These are phyloP conservation scores for Cystobasidium tubakii DNA, from an alignment of 768 basidiomycete genomes.

Conservation along the genomic window DNA sequence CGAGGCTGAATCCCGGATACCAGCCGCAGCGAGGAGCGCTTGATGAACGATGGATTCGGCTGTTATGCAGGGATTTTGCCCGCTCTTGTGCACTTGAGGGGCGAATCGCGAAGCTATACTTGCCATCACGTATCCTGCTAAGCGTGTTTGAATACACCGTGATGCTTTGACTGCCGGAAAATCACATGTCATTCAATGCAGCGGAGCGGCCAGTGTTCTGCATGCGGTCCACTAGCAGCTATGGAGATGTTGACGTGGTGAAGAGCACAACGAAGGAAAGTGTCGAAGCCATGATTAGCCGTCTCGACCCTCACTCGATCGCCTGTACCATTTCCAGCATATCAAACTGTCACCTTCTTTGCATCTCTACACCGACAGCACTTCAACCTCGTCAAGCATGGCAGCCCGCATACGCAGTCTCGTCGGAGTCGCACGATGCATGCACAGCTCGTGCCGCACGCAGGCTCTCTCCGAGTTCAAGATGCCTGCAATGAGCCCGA, in stretches of 20 bases:
- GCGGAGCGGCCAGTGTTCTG: too few relatives aligned
- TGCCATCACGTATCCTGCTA: too few relatives aligned
- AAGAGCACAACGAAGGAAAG: background rate
- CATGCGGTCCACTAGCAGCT: too few relatives aligned
- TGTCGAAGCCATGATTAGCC: too few relatives aligned
- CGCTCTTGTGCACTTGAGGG: too few relatives aligned
- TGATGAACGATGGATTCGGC: background rate
- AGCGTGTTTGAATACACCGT: too few relatives aligned
- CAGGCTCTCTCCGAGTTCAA: conserved; percentile 32
- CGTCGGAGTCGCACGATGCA: background rate
- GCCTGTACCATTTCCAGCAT: too few relatives aligned
- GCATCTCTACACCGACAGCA: background rate
- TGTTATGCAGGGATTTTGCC: too few relatives aligned
- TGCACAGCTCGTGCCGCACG: background rate
- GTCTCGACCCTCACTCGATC: background rate
- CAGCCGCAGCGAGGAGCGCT: background rate
- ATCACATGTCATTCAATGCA: too few relatives aligned
- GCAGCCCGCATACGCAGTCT: conserved; percentile 11
- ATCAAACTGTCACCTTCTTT: too few relatives aligned
- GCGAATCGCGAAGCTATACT: too few relatives aligned
- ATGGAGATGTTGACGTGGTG: background rate
- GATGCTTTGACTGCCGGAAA: too few relatives aligned
- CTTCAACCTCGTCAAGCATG: background rate
- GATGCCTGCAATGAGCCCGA: conserved; percentile 35
- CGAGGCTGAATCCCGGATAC: background rate